These are phyloP conservation scores for Cytospora schulzeri DNA, from an alignment of 2,329 filamentous ascomycete genomes.

Conservation along the genomic window DNA sequence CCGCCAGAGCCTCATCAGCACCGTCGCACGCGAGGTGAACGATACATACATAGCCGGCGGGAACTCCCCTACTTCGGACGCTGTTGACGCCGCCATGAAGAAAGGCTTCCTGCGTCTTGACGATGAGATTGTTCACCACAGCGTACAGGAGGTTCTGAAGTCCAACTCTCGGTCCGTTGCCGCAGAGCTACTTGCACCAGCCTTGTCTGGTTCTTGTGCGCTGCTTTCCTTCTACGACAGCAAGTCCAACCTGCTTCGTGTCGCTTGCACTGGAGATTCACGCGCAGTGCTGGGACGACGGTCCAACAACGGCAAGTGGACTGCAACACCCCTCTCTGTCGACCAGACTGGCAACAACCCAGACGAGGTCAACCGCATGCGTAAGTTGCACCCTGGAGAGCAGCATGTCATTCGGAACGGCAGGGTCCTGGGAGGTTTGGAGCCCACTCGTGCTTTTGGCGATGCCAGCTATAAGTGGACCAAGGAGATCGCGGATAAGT, in stretches of 20 bases:
- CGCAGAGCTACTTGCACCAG: constrained; percentile 88
- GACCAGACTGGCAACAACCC: constrained; percentile 93
- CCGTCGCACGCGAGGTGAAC: constrained; percentile 91
- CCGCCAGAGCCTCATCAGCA: constrained; percentile 87
- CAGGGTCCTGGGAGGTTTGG: constrained; percentile 85
- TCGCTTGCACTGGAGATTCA: constrained; percentile 96
- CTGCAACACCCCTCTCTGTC: constrained; percentile 82
- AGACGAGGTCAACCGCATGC: constrained; percentile 80
- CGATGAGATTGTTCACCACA: constrained; percentile 91
- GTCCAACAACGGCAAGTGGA: constrained; percentile 82
- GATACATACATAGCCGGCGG: constrained; percentile 78
- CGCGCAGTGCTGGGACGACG: constrained; percentile 87
- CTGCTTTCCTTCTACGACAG: constrained; percentile 96
- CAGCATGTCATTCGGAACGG: constrained; percentile 85
- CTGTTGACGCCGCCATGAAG: constrained; percentile 91
- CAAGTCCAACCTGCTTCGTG: constrained; percentile 80
- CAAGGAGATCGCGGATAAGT: constrained; percentile 76
- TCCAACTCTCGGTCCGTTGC: constrained; percentile 87
- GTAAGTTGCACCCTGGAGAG: constrained; percentile 85
- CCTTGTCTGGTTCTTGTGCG: constrained; percentile 94
- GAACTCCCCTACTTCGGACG: constrained; percentile 71
- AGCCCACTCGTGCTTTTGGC: constrained; percentile 92
- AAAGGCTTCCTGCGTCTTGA: constrained; percentile 85
- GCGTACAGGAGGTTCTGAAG: constrained; percentile 87
- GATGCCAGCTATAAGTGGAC: constrained; percentile 98